These are phyloP conservation scores for Neurospora sublineolata DNA, from an alignment of 495 filamentous ascomycete species.

Conservation along the genomic window DNA sequence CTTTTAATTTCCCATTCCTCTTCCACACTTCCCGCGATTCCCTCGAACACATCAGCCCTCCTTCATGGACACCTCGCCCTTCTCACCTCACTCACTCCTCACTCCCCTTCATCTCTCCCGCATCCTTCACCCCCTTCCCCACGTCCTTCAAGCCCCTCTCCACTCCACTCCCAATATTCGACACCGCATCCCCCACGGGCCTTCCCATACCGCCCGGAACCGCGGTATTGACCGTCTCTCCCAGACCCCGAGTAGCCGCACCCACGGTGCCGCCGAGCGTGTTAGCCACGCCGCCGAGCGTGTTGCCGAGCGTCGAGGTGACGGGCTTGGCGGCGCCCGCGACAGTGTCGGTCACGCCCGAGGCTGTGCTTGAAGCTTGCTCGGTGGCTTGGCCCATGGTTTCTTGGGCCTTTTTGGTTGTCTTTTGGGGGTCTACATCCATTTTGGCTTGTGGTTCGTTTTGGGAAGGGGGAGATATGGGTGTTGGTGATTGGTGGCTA, in stretches of 20 bases:
- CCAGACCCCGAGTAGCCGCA: slow-evolving; percentile 47
- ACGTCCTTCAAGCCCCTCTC: slow-evolving; percentile 42
- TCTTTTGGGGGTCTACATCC: neutral
- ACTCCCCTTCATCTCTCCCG: slow-evolving; percentile 44
- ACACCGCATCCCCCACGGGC: slow-evolving; percentile 50
- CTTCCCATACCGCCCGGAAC: slow-evolving; percentile 45
- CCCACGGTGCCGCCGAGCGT: slow-evolving; percentile 57
- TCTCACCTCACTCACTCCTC: neutral
- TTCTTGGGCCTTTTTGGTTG: slow-evolving; percentile 3
- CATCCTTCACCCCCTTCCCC: slow-evolving; percentile 49
- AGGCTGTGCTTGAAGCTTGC: slow-evolving; percentile 35
- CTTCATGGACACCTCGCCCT: no score
- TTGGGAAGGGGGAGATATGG: neutral
- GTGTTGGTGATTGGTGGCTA: neutral
- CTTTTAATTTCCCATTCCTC: neutral
- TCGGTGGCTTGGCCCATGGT: slow-evolving; percentile 8
- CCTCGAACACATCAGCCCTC: no score
- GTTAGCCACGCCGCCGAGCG: slow-evolving; percentile 36
- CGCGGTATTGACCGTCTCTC: slow-evolving; percentile 48
- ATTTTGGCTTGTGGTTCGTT: neutral
- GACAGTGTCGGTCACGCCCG: slow-evolving; percentile 46
- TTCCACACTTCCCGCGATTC: neutral
- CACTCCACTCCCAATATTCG: slow-evolving; percentile 42
- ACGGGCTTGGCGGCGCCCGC: slow-evolving; percentile 48
- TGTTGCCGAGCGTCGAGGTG: slow-evolving; percentile 40